Base-by-base conservation (phyloP, 2,329 filamentous ascomycete genomes). In the Alternaria viburni region DNA sequence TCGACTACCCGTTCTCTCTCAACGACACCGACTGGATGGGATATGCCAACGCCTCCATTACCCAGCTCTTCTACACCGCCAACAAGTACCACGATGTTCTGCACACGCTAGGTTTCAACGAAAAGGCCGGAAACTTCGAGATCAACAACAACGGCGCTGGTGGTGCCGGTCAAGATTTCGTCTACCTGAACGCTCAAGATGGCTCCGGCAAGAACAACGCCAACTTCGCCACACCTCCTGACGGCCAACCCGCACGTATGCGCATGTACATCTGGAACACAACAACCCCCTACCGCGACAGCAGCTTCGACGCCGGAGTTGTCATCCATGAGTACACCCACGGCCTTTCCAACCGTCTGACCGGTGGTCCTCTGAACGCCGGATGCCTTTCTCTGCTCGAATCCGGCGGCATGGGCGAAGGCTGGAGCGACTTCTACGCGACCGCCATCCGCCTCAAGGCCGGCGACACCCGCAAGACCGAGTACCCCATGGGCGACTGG, bases 81-180 rank as follows among this genome's bases (percentile, higher is more conserved):
- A 89, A 89, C 80, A 81, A 80, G 32, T 89, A 86, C 76, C 87
- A 89, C 69, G 88, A 89, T 60, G 73, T 89, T 0, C 81, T 89
- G 10, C 85, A 89, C 68, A 72, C 79, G 6, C 83, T 89, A 0
- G 87, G 87, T 6, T 89, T 89, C 75, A 85, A 80, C 36, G 87
- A 89, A 74, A 74, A 67, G 1, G 86, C 87, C 1, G 87, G 87
- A 6, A 89, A 89, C 77, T 89, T 89, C 74, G 83, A 89, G 76
- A 70, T 77, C 56, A 85, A 87, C 79, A 89, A 88, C 80, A 83
- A 85, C 64, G 84, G 82, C 47, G 74, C 80, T 44, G 87, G 87
- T 4, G 87, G 87, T 17, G 46, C 66, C 5, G 86, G 82, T 12
- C 79, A 78, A 54, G 87, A 89, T 67, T 82, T 81, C 47, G 85